phyloP scores from a whole-genome alignment of 352 stramenopile species.

The Globisporangium parvum region DNA sequence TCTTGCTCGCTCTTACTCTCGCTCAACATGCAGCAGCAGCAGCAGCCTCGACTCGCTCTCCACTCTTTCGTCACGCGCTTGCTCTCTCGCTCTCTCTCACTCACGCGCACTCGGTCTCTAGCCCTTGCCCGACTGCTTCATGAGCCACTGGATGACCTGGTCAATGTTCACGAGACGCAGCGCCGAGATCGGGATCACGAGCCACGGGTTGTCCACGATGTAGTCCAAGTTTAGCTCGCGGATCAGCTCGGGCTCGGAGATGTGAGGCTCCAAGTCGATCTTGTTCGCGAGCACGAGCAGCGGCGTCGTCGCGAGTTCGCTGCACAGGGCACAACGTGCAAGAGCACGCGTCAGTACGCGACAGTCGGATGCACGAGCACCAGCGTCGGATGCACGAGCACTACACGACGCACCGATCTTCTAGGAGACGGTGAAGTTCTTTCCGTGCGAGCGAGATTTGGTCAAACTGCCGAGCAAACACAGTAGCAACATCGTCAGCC shows the following conservation, averaged over 20 bases:
- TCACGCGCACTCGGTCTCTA: constrained; percentile 24
- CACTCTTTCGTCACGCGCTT: background rate
- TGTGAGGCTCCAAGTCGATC: constrained; percentile 95
- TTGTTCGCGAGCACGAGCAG: constrained; percentile 98
- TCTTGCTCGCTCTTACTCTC: constrained; percentile 5
- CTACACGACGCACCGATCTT: constrained; percentile 86
- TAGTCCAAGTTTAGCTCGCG: constrained; percentile 97
- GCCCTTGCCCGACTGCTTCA: constrained; percentile 90
- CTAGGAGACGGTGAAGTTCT: constrained; percentile 89
- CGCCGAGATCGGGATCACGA: constrained; percentile 97
- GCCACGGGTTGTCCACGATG: constrained; percentile 98
- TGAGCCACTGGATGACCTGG: constrained; percentile 96
- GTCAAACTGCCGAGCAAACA: constrained; percentile 60
- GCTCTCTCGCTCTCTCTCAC: constrained; percentile 5
- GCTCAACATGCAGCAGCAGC: background rate
- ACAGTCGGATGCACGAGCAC: constrained; percentile 1
- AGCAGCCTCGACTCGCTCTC: background rate
- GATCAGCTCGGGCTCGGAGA: constrained; percentile 87
- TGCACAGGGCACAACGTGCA: constrained; percentile 12
- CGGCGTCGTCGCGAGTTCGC: constrained; percentile 87
- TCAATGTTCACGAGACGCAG: constrained; percentile 96
- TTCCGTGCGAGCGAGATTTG: constrained; percentile 94
- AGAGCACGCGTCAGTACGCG: background rate
- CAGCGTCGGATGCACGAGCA: background rate
- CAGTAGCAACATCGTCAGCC: background rate